Conservation (phyloP, 371 early-diverging fungal genomes). For the Mycotypha africana region DNA sequence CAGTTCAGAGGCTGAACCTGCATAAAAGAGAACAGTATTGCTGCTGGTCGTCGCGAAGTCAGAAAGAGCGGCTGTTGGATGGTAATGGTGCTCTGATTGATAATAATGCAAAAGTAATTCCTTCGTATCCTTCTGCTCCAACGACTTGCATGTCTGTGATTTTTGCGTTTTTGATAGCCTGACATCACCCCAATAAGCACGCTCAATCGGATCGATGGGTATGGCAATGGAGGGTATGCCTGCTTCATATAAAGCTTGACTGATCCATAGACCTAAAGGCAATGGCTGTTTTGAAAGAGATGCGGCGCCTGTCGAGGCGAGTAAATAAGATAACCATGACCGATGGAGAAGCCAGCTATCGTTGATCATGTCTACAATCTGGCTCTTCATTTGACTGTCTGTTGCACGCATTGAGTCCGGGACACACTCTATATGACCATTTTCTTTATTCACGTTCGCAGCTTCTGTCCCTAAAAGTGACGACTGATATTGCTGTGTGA, state of each 20-base stretch:
- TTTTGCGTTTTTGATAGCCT: conserved; percentile 6
- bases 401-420: conserved; percentile 10
- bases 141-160: neutral
- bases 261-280: conserved; percentile 15
- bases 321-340: conserved; percentile 25
- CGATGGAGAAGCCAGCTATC: conserved; percentile 35
- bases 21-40: conserved; percentile 13
- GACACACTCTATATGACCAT: conserved; percentile 8
- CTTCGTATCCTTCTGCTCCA: too few species aligned
- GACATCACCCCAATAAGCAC: conserved; percentile 19
- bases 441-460: conserved; percentile 6
- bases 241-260: conserved; percentile 17
- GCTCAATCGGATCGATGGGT: conserved; percentile 23
- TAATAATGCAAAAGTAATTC: too few species aligned
- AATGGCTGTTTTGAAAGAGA: neutral
- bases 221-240: conserved; percentile 29
- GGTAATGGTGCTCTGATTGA: neutral
- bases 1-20: conserved; percentile 15
- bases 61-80: neutral
- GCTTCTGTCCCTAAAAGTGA: conserved; percentile 46
- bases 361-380: conserved; percentile 23
- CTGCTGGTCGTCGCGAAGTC: neutral
- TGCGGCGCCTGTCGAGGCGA: too few species aligned
- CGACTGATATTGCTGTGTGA: conserved; percentile 37
- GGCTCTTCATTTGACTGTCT: conserved; percentile 13